These are phyloP conservation scores for Trichosporon ovoides DNA, from an alignment of 1,284 basidiomycete species.

Conservation along the genomic window DNA sequence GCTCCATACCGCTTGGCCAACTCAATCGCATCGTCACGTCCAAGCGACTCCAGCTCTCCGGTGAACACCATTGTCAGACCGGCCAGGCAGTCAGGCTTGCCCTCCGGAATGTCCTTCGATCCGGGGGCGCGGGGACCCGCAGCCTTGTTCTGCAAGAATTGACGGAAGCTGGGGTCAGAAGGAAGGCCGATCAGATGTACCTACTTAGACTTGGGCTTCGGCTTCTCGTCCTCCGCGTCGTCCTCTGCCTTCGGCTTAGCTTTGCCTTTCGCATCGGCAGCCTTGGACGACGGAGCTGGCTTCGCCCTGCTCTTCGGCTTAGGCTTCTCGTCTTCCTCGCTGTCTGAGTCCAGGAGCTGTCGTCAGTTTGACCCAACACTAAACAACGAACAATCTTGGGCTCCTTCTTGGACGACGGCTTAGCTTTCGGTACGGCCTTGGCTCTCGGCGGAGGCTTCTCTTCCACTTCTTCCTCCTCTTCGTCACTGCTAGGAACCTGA, in stretches of 20 bases:
- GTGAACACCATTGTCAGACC: conserved; percentile 94
- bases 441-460: background rate
- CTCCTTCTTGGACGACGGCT: background rate
- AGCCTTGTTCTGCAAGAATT: conserved; percentile 59
- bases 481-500: background rate
- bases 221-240: conserved; percentile 8
- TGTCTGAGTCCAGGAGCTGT: background rate
- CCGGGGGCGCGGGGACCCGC: conserved; percentile 63
- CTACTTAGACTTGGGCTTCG: conserved; percentile 43
- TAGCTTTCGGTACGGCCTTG: background rate
- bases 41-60: conserved; percentile 80
- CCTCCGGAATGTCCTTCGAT: conserved; percentile 70
- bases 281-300: background rate
- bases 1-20: conserved; percentile 89
- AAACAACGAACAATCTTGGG: background rate
- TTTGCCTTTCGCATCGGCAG: background rate
- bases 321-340: background rate
- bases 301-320: background rate
- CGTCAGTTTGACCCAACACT: background rate
- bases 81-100: conserved; percentile 70
- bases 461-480: background rate
- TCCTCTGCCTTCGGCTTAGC: background rate
- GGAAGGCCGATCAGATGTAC: conserved; percentile 14
- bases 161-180: conserved; percentile 49
- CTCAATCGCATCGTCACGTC: conserved; percentile 80